Evolutionary conservation across 345 rosid species (phyloP).

Genomic region (Hevea brasiliensis): DNA sequence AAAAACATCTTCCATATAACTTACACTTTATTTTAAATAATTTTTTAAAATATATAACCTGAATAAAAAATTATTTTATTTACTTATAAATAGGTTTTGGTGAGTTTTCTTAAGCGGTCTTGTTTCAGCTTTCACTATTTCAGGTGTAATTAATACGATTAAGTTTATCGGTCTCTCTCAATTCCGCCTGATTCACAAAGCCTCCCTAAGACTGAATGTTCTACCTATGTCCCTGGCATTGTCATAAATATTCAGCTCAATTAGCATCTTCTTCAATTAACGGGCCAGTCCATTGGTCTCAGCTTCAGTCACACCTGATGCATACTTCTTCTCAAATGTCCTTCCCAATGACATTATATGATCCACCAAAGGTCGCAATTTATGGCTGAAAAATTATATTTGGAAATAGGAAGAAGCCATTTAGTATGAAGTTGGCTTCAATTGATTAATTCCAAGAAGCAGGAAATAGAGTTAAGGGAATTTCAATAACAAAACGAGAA

Average conservation of each 20-base stretch:
- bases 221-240: conserved; percentile 66
- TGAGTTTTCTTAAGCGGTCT: no score
- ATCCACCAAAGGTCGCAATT: conserved; percentile 83
- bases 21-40: no score
- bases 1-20: no score
- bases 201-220: conserved; percentile 75
- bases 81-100: no score
- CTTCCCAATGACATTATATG: conserved; percentile 51
- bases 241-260: conserved; percentile 85
- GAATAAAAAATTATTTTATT: no score
- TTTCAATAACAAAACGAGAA: not conserved
- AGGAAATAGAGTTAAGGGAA: not conserved
- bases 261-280: conserved; percentile 77
- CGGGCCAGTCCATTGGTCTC: conserved; percentile 78
- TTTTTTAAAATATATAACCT: no score
- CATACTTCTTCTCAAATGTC: conserved; percentile 55
- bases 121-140: no score
- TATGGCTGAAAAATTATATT: conserved; percentile 44
- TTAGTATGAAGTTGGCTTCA: not conserved
- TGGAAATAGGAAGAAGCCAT: not conserved
- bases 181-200: conserved; percentile 41
- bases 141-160: no score
- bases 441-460: not conserved
- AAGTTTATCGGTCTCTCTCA: not conserved
- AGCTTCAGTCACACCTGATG: conserved; percentile 46